Base-by-base conservation (phyloP, 495 filamentous ascomycete species). In the Aspergillus avenaceus region DNA sequence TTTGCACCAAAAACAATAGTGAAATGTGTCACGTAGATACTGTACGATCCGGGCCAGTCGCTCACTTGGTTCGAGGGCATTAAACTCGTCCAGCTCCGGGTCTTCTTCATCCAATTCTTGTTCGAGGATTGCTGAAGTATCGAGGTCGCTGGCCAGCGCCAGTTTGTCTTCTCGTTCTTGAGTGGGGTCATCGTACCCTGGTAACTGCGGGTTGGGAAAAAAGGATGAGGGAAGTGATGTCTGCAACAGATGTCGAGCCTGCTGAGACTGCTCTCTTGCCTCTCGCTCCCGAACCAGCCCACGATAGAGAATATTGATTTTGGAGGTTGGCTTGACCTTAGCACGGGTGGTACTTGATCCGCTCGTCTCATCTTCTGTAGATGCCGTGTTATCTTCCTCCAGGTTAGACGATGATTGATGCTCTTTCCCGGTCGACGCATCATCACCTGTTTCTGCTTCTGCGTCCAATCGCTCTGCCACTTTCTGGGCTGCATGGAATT, bases 1-100 rank as follows among this genome's bases (percentile, higher is more conserved):
- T 64, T 96, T 96, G 64, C 93, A 99, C 90, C 91, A 99, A 65
- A 96, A 96, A 72, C 93, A 99, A 63, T 99, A 99, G 32, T 76
- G 66, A 58, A 87, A 77, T 56, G 75, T 79, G 24, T 83, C 72
- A 19, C 92, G 78, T 31, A 99, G 61, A 64, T 86, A 83, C 19
- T 66, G 55, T 9, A 93, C 80, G 8, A 96, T 61, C 47, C 67
- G 80, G 11, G 70, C 61, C 44, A 97, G 62, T n/a, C n/a, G n/a
- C n/a, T 95, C 85, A 2, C 69, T 72, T 1, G 77, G 73, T 3
- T 80, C 76, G 4, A 91, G 66, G 5, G 76, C 77, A 56, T 90
- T 84, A 56, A 96, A 97, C 32, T 79, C 87, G n/a, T 90, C 85
- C 41, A 99, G 60, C 62, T 96, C 89, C 1, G 76, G 62, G 61